phyloP scores from a whole-genome alignment of 2,329 filamentous ascomycete species.

The Macrophomina tecta region DNA sequence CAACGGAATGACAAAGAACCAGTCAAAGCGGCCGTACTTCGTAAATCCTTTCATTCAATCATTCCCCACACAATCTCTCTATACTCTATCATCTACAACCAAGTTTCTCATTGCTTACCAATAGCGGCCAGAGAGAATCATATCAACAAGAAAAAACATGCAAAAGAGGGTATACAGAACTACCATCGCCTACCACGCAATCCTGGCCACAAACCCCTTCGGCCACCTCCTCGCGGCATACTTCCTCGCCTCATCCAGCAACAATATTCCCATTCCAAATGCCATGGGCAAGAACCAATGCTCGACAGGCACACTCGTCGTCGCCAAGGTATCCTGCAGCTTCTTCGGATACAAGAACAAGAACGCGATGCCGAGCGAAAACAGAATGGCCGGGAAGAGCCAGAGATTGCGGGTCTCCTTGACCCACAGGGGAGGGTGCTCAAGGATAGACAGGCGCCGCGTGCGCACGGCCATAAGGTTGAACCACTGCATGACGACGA shows the following conservation, averaged over 20 bases:
- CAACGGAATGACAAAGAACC: neutral
- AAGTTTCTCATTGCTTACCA: too few relatives aligned
- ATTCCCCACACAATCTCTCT: neutral
- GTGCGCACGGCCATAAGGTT: constrained; percentile 74
- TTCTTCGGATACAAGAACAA: constrained; percentile 67
- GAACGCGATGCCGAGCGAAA: constrained; percentile 71
- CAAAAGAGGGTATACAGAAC: neutral
- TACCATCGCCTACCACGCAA: constrained; percentile 62
- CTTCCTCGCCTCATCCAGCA: constrained; percentile 72
- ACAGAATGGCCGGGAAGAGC: constrained; percentile 73
- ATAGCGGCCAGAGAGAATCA: neutral
- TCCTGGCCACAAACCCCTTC: constrained; percentile 60
- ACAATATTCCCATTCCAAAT: constrained; percentile 69
- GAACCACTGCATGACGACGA: constrained; percentile 85
- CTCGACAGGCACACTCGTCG: constrained; percentile 69
- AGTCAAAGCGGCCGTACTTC: neutral
- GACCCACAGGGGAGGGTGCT: constrained; percentile 73
- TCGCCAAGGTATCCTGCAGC: constrained; percentile 67
- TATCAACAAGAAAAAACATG: neutral
- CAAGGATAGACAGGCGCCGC: constrained; percentile 66
- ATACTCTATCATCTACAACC: neutral
- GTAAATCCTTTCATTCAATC: neutral
- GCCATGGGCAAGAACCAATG: constrained; percentile 79
- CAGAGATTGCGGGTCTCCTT: constrained; percentile 69
- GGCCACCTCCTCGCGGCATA: constrained; percentile 66